Evolutionary conservation across 2,329 filamentous ascomycete genomes (phyloP).

Genomic region (Albophoma yamanashiensis): DNA sequence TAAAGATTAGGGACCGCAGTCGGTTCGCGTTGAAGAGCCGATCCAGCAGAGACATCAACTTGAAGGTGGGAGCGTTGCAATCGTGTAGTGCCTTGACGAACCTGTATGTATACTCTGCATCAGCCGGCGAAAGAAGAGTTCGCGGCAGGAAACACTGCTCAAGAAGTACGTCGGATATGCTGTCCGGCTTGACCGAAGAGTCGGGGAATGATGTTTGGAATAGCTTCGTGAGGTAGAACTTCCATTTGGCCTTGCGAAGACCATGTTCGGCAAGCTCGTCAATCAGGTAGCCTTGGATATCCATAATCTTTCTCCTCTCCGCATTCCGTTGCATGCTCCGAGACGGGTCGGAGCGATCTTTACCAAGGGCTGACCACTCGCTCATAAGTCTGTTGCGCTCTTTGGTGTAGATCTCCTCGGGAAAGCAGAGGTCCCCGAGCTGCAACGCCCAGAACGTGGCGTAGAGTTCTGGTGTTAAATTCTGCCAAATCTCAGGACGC

Average conservation of each 20-base stretch:
- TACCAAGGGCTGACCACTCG: slow-evolving; percentile 55
- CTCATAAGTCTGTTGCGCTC: slow-evolving; percentile 61
- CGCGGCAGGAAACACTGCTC: slow-evolving; percentile 92
- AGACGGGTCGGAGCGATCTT: slow-evolving; percentile 63
- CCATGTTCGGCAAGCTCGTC: slow-evolving; percentile 64
- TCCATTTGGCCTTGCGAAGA: slow-evolving; percentile 54
- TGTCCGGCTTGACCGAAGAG: slow-evolving; percentile 50
- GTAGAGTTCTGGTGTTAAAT: slow-evolving; percentile 72
- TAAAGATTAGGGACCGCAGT: slow-evolving; percentile 73
- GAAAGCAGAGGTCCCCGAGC: slow-evolving; percentile 69
- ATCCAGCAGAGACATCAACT: slow-evolving; percentile 73
- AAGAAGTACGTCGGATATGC: slow-evolving; percentile 65
- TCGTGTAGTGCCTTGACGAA: slow-evolving; percentile 83
- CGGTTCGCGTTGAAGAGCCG: slow-evolving; percentile 76
- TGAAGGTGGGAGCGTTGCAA: slow-evolving; percentile 75
- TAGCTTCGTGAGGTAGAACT: slow-evolving; percentile 60
- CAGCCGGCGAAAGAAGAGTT: slow-evolving; percentile 69
- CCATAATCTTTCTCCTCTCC: slow-evolving; percentile 58
- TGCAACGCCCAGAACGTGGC: slow-evolving; percentile 88
- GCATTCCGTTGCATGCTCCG: slow-evolving; percentile 52
- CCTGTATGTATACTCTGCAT: slow-evolving; percentile 80
- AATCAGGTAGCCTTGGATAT: slow-evolving; percentile 58
- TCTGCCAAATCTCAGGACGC: slow-evolving; percentile 53
- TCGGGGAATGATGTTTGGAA: slow-evolving; percentile 70
- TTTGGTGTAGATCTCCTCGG: slow-evolving; percentile 64